Percentiles rank a stretch among this genome's conserved stretches.
Evolutionary conservation across 352 stramenopile genomes (phyloP).

Genomic region (Albugo laibachii): DNA sequence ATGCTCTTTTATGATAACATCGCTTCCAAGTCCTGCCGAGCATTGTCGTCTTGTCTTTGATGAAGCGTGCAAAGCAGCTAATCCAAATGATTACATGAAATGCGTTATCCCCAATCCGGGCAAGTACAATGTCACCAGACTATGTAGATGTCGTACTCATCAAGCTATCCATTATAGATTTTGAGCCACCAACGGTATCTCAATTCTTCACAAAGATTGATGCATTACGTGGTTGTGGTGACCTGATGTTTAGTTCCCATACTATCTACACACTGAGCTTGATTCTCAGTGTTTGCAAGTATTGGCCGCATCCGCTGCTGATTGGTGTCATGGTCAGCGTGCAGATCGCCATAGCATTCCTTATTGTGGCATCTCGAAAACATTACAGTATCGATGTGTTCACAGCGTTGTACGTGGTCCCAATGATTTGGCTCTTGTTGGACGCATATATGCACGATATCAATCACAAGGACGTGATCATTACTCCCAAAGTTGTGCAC

Average conservation of each 20-base stretch:
- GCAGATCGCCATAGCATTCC: slow-evolving; percentile 68
- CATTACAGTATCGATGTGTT: slow-evolving; percentile 84
- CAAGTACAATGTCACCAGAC: not conserved
- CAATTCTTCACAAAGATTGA: slow-evolving; percentile 58
- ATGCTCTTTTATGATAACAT: slow-evolving; percentile 61
- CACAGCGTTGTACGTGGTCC: slow-evolving; percentile 75
- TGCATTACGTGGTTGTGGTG: slow-evolving; percentile 69
- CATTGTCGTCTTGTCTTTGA: slow-evolving; percentile 64
- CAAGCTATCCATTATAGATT: slow-evolving; percentile 11
- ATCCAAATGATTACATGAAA: slow-evolving; percentile 24
- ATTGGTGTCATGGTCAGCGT: slow-evolving; percentile 49
- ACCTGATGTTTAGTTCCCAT: slow-evolving; percentile 86
- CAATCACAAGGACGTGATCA: slow-evolving; percentile 49
- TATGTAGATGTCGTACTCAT: not conserved
- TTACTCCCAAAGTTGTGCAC: slow-evolving; percentile 38
- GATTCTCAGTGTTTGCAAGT: slow-evolving; percentile 72
- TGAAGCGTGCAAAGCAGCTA: slow-evolving; percentile 22
- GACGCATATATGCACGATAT: slow-evolving; percentile 69
- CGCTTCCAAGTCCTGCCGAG: slow-evolving; percentile 35
- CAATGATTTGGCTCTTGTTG: slow-evolving; percentile 63
- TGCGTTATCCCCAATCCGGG: slow-evolving; percentile 41
- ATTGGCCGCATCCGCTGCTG: slow-evolving; percentile 65
- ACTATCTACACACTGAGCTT: slow-evolving; percentile 83
- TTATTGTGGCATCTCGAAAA: slow-evolving; percentile 78
- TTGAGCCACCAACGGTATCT: slow-evolving; percentile 23